Percentiles rank a stretch among this genome's conserved stretches.
These are phyloP conservation scores for Lactifluus hygrophoroides DNA, from an alignment of 768 basidiomycete genomes.

Conservation along the genomic window DNA sequence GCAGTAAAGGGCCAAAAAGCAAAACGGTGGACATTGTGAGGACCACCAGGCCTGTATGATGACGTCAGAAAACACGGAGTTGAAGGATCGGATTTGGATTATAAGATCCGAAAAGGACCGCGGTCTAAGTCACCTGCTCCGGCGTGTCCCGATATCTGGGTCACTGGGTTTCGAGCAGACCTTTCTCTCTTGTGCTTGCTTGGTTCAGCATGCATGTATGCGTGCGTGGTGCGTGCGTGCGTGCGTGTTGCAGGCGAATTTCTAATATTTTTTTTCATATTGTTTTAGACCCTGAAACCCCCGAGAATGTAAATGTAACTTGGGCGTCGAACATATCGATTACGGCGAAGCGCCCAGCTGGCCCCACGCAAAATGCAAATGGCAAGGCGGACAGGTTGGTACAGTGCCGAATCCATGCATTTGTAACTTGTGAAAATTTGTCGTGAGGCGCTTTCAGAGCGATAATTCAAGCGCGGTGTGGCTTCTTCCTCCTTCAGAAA, in stretches of 20 bases:
- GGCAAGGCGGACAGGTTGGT: background rate
- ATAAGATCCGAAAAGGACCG: constrained; percentile 1
- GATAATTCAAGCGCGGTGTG: background rate
- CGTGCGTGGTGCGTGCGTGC: too few species aligned
- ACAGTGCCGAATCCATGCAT: background rate
- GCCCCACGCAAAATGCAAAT: background rate
- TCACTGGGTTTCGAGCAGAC: background rate
- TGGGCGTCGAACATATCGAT: too few species aligned
- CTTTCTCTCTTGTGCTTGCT: too few species aligned
- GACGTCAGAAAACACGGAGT: constrained; percentile 12
- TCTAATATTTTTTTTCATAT: background rate
- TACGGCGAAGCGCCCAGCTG: too few species aligned
- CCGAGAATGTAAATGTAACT: background rate
- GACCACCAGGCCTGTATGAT: background rate
- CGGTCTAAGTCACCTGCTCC: background rate
- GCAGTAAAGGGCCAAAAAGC: background rate
- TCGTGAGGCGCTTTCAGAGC: background rate
- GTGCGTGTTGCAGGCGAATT: too few species aligned
- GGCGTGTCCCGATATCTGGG: background rate
- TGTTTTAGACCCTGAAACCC: background rate
- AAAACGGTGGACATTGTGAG: background rate
- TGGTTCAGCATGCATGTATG: too few species aligned
- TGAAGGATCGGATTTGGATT: background rate
- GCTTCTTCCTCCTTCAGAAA: background rate
- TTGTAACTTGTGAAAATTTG: background rate